Evolutionary conservation across 2,329 filamentous ascomycete species (phyloP).

Genomic region (Aspergillus piperis): DNA sequence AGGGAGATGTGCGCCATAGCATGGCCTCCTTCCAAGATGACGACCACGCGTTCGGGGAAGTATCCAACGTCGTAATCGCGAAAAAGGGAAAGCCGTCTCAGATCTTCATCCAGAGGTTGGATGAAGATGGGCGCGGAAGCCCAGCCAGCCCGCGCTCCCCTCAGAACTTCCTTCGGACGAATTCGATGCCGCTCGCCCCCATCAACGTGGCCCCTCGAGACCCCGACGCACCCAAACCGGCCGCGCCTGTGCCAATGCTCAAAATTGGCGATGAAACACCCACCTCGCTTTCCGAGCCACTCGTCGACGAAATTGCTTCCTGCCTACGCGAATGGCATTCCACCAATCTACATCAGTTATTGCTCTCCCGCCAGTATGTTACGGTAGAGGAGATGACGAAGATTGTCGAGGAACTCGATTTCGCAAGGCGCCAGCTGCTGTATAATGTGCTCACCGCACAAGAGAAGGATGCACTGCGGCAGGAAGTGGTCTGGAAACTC

Average conservation of each 20-base stretch:
- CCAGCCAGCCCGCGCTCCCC: slow-evolving; percentile 35
- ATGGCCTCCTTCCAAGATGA: slow-evolving; percentile 30
- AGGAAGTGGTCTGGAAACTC: slow-evolving; percentile 93
- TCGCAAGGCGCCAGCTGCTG: slow-evolving; percentile 82
- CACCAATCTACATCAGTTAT: slow-evolving; percentile 88
- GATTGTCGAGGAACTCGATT: slow-evolving; percentile 79
- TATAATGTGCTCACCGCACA: slow-evolving; percentile 89
- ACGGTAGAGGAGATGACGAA: slow-evolving; percentile 78
- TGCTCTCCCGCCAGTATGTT: slow-evolving; percentile 79
- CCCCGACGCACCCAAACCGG: slow-evolving; percentile 67
- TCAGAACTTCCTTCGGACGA: slow-evolving; percentile 27
- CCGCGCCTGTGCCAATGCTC: slow-evolving; percentile 93
- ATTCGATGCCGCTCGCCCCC: slow-evolving; percentile 39
- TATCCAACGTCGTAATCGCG: slow-evolving; percentile 37
- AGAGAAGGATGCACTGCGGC: slow-evolving; percentile 77
- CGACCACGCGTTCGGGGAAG: slow-evolving; percentile 28
- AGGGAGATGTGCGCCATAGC: slow-evolving; percentile 33
- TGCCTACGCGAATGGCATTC: slow-evolving; percentile 98
- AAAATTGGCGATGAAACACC: slow-evolving; percentile 97
- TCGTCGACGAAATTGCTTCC: slow-evolving; percentile 96
- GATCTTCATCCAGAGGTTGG: slow-evolving; percentile 40
- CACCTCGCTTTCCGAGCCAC: slow-evolving; percentile 80
- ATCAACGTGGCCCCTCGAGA: slow-evolving; percentile 52
- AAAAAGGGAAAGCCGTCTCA: slow-evolving; percentile 45
- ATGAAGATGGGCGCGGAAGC: slow-evolving; percentile 35